Conservation (phyloP, 1,139 yeast genomes). For the Pichia sp. region DNA sequence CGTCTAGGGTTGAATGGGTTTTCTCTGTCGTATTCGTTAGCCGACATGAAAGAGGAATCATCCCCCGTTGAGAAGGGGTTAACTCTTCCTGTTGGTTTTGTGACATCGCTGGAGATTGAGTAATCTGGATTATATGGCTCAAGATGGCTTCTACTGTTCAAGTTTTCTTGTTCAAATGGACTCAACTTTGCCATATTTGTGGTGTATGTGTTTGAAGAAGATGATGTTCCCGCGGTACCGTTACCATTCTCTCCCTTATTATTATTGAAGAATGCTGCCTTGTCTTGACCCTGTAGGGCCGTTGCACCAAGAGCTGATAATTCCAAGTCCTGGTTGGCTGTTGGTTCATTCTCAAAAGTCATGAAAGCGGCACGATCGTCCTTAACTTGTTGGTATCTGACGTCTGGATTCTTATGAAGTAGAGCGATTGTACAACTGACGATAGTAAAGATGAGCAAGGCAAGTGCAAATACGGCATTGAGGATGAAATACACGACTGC, state of each 20-base stretch:
- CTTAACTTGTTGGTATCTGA: constrained; percentile 92
- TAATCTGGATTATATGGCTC: constrained; percentile 13
- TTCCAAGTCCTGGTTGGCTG: constrained; percentile 56
- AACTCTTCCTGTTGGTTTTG: constrained; percentile 1
- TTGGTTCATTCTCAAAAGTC: constrained; percentile 38
- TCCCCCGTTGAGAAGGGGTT: constrained; percentile 14
- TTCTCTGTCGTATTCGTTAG: constrained; percentile 4
- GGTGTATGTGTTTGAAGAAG: too few relatives aligned
- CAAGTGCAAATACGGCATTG: constrained; percentile 83
- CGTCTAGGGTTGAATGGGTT: constrained; percentile 12
- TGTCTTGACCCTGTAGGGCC: constrained; percentile 73
- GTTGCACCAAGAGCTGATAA: constrained; percentile 84
- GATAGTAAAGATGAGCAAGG: constrained; percentile 75
- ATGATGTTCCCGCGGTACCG: not conserved
- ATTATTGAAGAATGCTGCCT: constrained; percentile 27
- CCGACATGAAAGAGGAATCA: constrained; percentile 3
- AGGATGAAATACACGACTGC: constrained; percentile 87
- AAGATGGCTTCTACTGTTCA: constrained; percentile 34
- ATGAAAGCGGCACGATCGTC: constrained; percentile 94
- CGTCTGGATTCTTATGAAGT: constrained; percentile 86
- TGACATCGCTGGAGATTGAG: not conserved
- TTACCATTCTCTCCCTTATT: constrained; percentile 69
- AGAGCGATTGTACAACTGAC: constrained; percentile 82
- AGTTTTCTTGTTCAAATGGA: constrained; percentile 79
- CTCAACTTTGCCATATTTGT: constrained; percentile 64